phyloP scores from a whole-genome alignment of 306 rosid species.

The Ochetophila trinervis region DNA sequence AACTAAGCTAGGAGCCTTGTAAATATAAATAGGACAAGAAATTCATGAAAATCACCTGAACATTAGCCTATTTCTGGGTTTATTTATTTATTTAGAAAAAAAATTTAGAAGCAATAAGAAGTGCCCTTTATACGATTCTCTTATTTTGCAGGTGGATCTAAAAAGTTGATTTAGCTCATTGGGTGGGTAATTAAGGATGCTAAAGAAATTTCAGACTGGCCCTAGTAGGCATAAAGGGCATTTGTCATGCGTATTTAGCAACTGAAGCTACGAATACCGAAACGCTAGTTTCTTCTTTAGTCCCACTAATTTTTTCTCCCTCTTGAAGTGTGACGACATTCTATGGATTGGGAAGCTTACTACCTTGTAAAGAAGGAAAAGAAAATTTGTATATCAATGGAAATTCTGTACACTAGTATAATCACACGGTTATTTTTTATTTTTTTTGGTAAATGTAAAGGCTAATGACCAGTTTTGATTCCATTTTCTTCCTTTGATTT shows the following conservation, averaged over 20 bases:
- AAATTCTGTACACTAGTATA: slow-evolving; percentile 1
- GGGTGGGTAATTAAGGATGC: background rate
- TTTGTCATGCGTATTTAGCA: background rate
- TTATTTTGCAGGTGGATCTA: slow-evolving; percentile 15
- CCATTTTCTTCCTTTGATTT: background rate
- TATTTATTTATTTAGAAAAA: too few relatives aligned
- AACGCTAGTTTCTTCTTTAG: background rate
- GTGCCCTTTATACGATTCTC: too few relatives aligned
- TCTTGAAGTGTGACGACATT: background rate
- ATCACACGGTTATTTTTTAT: background rate
- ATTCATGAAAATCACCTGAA: too few relatives aligned
- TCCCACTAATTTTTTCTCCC: background rate
- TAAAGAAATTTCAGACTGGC: background rate
- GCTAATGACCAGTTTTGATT: background rate
- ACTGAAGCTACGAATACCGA: slow-evolving; percentile 2
- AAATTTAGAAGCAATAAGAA: too few relatives aligned
- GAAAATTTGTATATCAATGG: background rate
- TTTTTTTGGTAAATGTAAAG: slow-evolving; percentile 21
- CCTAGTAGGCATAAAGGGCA: slow-evolving; percentile 1
- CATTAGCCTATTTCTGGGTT: too few relatives aligned
- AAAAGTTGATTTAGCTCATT: background rate
- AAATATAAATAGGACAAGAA: too few relatives aligned
- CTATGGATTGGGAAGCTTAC: too few relatives aligned
- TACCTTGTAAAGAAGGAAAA: background rate
- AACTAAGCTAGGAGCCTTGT: background rate